Conservation (phyloP, 2,329 filamentous ascomycete species). For the Myriosclerotinia duriaeana region DNA sequence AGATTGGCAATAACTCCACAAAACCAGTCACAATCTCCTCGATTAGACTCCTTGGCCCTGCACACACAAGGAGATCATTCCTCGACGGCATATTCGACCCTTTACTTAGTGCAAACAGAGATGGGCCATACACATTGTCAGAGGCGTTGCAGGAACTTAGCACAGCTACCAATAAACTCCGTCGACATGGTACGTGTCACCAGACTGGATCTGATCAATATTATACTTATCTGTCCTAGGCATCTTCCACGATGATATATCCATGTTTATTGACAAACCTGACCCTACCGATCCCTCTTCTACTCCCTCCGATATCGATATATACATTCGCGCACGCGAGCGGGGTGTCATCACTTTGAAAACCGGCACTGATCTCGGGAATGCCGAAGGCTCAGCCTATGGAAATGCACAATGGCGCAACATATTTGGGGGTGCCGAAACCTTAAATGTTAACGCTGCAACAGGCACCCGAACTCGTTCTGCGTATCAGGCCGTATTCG, state of each 20-base stretch:
- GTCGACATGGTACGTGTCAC: constrained; percentile 67
- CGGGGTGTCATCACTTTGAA: constrained; percentile 82
- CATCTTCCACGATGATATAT: constrained; percentile 82
- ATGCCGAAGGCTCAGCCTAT: constrained; percentile 90
- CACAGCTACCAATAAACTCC: constrained; percentile 69
- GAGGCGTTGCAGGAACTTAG: constrained; percentile 75
- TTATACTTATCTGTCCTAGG: constrained; percentile 49
- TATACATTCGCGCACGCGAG: constrained; percentile 76
- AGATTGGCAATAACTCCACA: constrained; percentile 80
- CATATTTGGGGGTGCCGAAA: constrained; percentile 91
- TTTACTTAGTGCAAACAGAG: constrained; percentile 66
- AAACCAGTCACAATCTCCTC: constrained; percentile 86
- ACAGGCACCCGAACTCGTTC: constrained; percentile 87
- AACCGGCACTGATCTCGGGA: constrained; percentile 91
- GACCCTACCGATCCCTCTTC: constrained; percentile 66
- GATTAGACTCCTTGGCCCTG: constrained; percentile 77
- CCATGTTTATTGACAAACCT: constrained; percentile 78
- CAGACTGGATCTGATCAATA: not conserved
- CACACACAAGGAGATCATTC: constrained; percentile 79
- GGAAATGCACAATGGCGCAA: constrained; percentile 85
- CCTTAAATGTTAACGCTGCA: constrained; percentile 81
- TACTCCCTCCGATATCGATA: constrained; percentile 74
- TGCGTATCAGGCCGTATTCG: constrained; percentile 83
- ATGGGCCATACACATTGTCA: constrained; percentile 71
- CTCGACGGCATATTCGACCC: constrained; percentile 79